Percentiles rank a stretch among this genome's conserved stretches.
Evolutionary conservation across 805 yeast genomes (phyloP).

Genomic region (Lachancea meyersii): DNA sequence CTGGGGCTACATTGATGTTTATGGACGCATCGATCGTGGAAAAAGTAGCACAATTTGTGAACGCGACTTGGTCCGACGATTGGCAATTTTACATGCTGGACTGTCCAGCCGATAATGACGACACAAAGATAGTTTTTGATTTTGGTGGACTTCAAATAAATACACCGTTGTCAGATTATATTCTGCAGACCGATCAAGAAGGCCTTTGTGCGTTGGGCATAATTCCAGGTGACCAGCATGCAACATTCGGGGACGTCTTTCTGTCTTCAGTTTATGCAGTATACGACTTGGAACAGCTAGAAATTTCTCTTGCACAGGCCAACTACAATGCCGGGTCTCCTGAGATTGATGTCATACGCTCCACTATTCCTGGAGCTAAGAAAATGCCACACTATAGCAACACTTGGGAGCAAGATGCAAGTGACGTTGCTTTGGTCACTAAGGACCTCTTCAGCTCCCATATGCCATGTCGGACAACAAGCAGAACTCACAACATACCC

Average conservation of each 20-base stretch:
- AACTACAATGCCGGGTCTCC: slow-evolving; percentile 29
- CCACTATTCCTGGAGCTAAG: slow-evolving; percentile 45
- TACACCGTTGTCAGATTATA: slow-evolving; percentile 38
- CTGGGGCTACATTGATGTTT: slow-evolving; percentile 50
- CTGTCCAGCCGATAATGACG: slow-evolving; percentile 34
- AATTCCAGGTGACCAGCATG: slow-evolving; percentile 30
- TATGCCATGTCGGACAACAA: not conserved
- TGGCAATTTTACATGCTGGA: slow-evolving; percentile 38
- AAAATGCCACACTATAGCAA: slow-evolving; percentile 42
- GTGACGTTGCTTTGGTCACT: slow-evolving; percentile 4
- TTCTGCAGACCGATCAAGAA: slow-evolving; percentile 21
- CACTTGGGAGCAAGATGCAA: slow-evolving; percentile 23
- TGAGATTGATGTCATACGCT: slow-evolving; percentile 42
- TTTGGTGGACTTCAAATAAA: slow-evolving; percentile 48
- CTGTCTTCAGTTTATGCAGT: slow-evolving; percentile 52
- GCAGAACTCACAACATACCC: not conserved
- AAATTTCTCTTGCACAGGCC: slow-evolving; percentile 46
- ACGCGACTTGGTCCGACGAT: slow-evolving; percentile 34
- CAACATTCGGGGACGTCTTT: slow-evolving; percentile 54
- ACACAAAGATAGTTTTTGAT: slow-evolving; percentile 33
- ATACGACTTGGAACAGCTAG: slow-evolving; percentile 45
- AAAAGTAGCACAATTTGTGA: slow-evolving; percentile 26
- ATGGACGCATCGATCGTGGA: slow-evolving; percentile 36
- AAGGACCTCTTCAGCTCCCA: slow-evolving; percentile 3
- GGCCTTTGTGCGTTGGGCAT: slow-evolving; percentile 37